Conservation (phyloP, 805 yeast species). For the Spathaspora hagerdaliae region DNA sequence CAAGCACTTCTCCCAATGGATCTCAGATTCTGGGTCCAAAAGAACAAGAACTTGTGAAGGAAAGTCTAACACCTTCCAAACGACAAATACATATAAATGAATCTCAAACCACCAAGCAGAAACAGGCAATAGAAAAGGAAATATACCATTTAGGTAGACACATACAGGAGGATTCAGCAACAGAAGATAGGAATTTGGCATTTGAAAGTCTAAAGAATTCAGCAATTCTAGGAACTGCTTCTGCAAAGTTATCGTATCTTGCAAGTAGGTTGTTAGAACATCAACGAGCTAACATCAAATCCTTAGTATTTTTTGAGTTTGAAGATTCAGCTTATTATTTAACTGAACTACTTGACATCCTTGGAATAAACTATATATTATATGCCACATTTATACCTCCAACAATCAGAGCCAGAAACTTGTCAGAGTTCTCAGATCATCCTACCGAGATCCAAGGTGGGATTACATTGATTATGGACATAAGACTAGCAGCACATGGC, state of each 20-base stretch:
- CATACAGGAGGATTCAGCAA: background rate
- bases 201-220: conserved; percentile 24
- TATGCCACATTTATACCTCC: conserved; percentile 60
- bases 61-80: background rate
- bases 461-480: conserved; percentile 59
- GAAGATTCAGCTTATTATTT: conserved; percentile 69
- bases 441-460: conserved; percentile 37
- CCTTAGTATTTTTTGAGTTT: conserved; percentile 65
- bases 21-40: background rate
- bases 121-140: background rate
- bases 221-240: conserved; percentile 54
- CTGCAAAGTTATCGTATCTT: conserved; percentile 61
- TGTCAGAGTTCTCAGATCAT: conserved; percentile 46
- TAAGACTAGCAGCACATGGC: conserved; percentile 66
- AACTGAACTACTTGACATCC: conserved; percentile 58
- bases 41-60: background rate
- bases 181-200: background rate
- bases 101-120: background rate
- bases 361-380: conserved; percentile 58
- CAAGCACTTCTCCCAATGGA: background rate
- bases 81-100: background rate
- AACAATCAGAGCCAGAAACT: conserved; percentile 47
- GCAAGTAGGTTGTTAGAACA: conserved; percentile 52
- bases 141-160: background rate
- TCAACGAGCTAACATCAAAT: conserved; percentile 43